These are phyloP conservation scores for Letharia columbiana DNA, from an alignment of 495 filamentous ascomycete genomes.

Conservation along the genomic window DNA sequence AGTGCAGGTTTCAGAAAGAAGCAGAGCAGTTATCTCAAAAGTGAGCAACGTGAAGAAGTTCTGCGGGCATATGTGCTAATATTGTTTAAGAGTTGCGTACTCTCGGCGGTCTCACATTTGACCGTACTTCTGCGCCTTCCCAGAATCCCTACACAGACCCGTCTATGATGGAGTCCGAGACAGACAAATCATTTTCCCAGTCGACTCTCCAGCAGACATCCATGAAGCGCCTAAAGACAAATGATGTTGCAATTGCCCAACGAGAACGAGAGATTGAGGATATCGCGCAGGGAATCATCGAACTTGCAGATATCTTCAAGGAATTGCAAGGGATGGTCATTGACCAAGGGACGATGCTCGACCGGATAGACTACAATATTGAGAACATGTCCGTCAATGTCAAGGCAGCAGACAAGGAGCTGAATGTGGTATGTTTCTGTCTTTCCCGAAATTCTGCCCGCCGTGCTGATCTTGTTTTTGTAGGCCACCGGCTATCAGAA, in stretches of 20 bases:
- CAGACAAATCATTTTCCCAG: constrained; percentile 87
- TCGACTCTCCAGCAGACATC: constrained; percentile 68
- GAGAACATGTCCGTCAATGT: constrained; percentile 85
- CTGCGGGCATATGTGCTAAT: constrained; percentile 2
- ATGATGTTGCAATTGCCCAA: constrained; percentile 80
- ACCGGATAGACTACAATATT: constrained; percentile 97
- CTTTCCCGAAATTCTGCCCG: background rate
- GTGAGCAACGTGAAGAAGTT: constrained; percentile 37
- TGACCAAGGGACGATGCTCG: constrained; percentile 95
- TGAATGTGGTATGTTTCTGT: constrained; percentile 58
- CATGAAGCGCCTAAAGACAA: constrained; percentile 59
- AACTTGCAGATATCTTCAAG: constrained; percentile 90
- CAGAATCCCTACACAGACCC: constrained; percentile 63
- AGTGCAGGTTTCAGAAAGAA: constrained; percentile 91
- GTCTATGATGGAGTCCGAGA: constrained; percentile 79
- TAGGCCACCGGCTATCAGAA: constrained; percentile 79
- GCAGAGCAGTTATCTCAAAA: constrained; percentile 92
- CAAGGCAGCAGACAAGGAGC: constrained; percentile 84
- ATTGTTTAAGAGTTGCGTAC: constrained; percentile 64
- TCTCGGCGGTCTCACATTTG: constrained; percentile 58
- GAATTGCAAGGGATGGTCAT: constrained; percentile 96
- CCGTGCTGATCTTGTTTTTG: background rate
- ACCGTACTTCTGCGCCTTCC: constrained; percentile 54
- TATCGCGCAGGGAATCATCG: constrained; percentile 95
- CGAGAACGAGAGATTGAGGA: constrained; percentile 96